These are phyloP conservation scores for Zymoseptoria brevis DNA, from an alignment of 2,329 filamentous ascomycete genomes.

Conservation along the genomic window DNA sequence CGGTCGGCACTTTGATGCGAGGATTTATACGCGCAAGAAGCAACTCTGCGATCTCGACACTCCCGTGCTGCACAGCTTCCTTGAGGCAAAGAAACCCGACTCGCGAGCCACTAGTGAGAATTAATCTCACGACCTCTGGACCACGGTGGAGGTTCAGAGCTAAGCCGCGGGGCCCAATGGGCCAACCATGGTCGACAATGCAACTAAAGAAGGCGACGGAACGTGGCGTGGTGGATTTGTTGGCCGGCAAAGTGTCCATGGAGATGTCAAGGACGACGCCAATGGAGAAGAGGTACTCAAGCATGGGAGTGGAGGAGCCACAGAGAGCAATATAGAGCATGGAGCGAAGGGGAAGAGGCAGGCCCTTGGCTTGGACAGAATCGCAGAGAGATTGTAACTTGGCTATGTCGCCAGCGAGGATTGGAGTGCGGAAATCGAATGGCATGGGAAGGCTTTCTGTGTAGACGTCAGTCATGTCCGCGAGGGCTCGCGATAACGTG, in stretches of 20 bases:
- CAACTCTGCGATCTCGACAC: slow-evolving; percentile 5
- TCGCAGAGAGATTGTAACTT: neutral
- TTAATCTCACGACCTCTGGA: slow-evolving; percentile 7
- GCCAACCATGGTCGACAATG: slow-evolving; percentile 6
- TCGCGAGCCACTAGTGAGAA: slow-evolving; percentile 3
- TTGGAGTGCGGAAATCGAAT: neutral
- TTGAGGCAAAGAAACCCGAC: slow-evolving; percentile 8
- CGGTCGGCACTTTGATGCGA: slow-evolving; percentile 7
- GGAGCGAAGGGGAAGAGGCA: slow-evolving; percentile 1
- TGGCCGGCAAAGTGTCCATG: slow-evolving; percentile 1
- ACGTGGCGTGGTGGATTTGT: neutral
- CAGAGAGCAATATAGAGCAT: slow-evolving; percentile 5
- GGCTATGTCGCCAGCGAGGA: neutral
- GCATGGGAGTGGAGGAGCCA: neutral
- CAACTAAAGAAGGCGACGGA: slow-evolving; percentile 3
- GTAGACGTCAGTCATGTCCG: neutral
- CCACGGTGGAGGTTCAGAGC: slow-evolving; percentile 7
- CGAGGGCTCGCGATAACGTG: neutral
- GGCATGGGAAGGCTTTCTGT: neutral
- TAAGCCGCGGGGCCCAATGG: slow-evolving; percentile 5
- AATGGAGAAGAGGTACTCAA: slow-evolving; percentile 3
- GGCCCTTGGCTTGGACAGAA: neutral
- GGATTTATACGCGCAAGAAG: slow-evolving; percentile 7
- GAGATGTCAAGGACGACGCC: slow-evolving; percentile 3
- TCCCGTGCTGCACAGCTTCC: slow-evolving; percentile 3